Percentiles rank a stretch among this genome's conserved stretches.
Conservation (phyloP, 768 basidiomycete species). For the Saitozyma sp. region DNA sequence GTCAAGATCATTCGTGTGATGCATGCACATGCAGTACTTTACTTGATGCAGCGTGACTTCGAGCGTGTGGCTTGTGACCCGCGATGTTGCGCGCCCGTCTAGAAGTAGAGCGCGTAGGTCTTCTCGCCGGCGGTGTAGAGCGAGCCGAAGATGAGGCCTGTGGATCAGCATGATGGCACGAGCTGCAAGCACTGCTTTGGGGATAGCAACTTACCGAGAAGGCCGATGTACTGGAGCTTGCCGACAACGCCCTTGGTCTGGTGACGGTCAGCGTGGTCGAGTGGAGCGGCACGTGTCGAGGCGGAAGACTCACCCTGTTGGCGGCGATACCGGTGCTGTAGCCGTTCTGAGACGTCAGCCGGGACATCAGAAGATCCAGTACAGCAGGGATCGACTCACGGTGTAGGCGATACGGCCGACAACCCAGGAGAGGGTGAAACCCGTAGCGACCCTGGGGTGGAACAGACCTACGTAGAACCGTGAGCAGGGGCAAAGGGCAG, state of each 20-base stretch:
- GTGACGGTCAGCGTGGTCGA: not conserved
- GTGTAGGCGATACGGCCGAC: conserved; percentile 14
- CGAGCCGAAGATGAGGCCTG: conserved; percentile 13
- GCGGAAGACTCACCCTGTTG: conserved; percentile 6
- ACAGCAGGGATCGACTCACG: conserved; percentile 5
- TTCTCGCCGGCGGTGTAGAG: conserved; percentile 2
- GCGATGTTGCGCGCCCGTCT: not conserved
- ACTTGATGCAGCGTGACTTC: too few species aligned
- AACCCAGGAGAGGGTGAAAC: conserved; percentile 3
- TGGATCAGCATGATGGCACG: not conserved
- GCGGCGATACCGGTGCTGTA: conserved; percentile 13
- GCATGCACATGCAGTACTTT: too few species aligned
- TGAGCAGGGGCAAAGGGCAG: conserved; percentile 6
- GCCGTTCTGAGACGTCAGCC: not conserved
- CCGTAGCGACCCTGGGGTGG: conserved; percentile 11
- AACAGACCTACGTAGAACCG: conserved; percentile 8
- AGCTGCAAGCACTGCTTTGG: not conserved
- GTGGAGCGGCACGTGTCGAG: not conserved
- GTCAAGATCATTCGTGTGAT: too few species aligned
- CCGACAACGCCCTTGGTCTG: not conserved
- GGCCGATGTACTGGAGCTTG: conserved; percentile 11
- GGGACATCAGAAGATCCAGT: not conserved
- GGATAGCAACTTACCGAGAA: conserved; percentile 9
- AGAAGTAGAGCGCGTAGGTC: conserved; percentile 14
- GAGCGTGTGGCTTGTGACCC: too few species aligned